Evolutionary conservation across 2,329 filamentous ascomycete species (phyloP).

Genomic region (Fusarium sp.): DNA sequence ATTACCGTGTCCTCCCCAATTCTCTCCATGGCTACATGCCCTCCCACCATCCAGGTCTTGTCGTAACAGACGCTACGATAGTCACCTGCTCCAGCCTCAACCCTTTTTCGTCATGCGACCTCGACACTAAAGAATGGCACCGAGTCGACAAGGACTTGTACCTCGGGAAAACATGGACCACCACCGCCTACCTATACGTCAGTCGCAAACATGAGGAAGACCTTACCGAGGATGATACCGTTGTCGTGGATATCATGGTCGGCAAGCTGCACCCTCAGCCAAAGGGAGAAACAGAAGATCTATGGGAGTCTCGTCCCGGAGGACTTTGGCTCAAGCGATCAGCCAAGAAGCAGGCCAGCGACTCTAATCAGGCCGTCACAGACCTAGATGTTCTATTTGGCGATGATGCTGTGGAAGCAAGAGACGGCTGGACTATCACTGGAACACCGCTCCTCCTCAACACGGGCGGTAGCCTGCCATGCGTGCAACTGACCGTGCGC

Average conservation of each 20-base stretch:
- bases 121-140: conserved; percentile 80
- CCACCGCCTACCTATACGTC: conserved; percentile 84
- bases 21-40: conserved; percentile 90
- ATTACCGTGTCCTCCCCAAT: conserved; percentile 86
- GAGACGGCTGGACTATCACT: conserved; percentile 84
- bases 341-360: conserved; percentile 77
- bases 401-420: conserved; percentile 89
- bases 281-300: conserved; percentile 62
- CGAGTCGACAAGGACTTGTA: conserved; percentile 92
- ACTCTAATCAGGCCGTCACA: conserved; percentile 80
- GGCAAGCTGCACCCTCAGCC: conserved; percentile 76
- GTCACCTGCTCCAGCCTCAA: conserved; percentile 82
- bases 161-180: conserved; percentile 78
- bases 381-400: conserved; percentile 90
- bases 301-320: conserved; percentile 82
- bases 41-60: conserved; percentile 83
- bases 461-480: conserved; percentile 69
- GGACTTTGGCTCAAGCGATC: conserved; percentile 88
- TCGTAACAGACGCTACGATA: conserved; percentile 88
- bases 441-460: conserved; percentile 81
- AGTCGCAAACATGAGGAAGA: conserved; percentile 89
- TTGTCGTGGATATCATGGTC: conserved; percentile 83
- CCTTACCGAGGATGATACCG: conserved; percentile 77
- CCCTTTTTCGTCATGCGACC: conserved; percentile 78
- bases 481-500: conserved; percentile 82